These are phyloP conservation scores for Candida rishiriensis DNA, from an alignment of 805 yeast genomes.

Conservation along the genomic window DNA sequence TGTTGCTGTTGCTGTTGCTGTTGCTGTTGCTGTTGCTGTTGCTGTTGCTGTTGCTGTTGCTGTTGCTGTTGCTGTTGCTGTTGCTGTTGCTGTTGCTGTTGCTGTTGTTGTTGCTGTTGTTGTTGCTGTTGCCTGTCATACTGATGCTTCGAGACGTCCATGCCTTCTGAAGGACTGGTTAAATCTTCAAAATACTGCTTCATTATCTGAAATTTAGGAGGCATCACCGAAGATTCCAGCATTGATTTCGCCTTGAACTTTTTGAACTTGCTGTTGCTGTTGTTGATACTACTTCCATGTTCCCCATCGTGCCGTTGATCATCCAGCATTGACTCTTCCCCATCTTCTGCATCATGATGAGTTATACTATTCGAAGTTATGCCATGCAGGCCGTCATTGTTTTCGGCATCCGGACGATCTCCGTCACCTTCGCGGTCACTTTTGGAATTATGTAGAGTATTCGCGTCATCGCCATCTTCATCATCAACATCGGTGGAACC, in stretches of 20 bases:
- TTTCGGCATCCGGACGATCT: not conserved
- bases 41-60: no score
- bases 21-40: no score
- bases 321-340: not conserved
- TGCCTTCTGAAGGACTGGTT: slow-evolving; percentile 1
- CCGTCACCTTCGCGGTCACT: not conserved
- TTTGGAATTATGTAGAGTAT: not conserved
- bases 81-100: no score
- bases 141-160: no score
- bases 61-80: no score
- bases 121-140: no score
- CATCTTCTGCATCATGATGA: no score
- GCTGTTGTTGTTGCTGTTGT: no score
- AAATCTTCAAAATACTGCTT: slow-evolving; percentile 9
- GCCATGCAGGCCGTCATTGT: slow-evolving; percentile 2
- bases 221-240: slow-evolving; percentile 12
- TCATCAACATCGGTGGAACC: not conserved
- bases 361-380: not conserved
- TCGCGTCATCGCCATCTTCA: slow-evolving; percentile 3
- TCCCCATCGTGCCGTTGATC: slow-evolving; percentile 2
- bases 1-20: no score
- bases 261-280: slow-evolving; percentile 8
- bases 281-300: not conserved
- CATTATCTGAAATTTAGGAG: slow-evolving; percentile 21
- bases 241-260: slow-evolving; percentile 8